Base-by-base conservation (phyloP, 768 basidiomycete genomes). In the Phylloporus sp. region DNA sequence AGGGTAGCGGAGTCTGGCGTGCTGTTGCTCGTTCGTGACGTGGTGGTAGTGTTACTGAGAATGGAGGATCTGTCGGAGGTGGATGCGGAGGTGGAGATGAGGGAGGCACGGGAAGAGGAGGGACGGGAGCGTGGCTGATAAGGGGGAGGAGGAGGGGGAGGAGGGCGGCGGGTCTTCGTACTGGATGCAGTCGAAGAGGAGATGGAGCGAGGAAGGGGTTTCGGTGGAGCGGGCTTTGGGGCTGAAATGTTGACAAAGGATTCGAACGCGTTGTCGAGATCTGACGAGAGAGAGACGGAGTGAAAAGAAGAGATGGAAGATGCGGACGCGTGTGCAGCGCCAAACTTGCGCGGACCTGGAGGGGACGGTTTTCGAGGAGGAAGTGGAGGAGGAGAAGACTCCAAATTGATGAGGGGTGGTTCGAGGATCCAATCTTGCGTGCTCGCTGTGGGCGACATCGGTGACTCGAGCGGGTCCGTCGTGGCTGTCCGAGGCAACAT, bases 281-380 rank as follows among this genome's bases (percentile, higher is more conserved):
- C 82, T 7, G 83, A 84, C 2, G 86, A 89, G 15, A 90, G 74
- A 2, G 87, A 90, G 21, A 90, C 84, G 3, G 87, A 88, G 56
- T 88, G 86, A 51, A 90, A 88, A 23, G 87, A 90, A 3, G 87
- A 89, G 31, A 87, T 76, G 38, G 87, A 90, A 2, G 85, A 86
- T 3, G 75, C 76, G 5, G 78, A 75, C 5, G 70, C 75, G 60
- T 89, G 86, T 33, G 73, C 70, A 33, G 58, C 56, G 14, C 70
- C 63, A 42, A 67, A 72, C 17, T 63, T 61, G 52, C 62, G 64
- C 26, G 62, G 53, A 67, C 68, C 48, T 63, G 66, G 60, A 15
- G 81, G 81, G 5, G 82, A 84, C 2, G 80, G 73, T 55, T 80
- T 83, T 42, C 85, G 78, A 6, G 84, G 82, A 20, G 84, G 85